These are phyloP conservation scores for Magnusiomyces clavatus DNA, from an alignment of 1,139 yeast species.

Conservation along the genomic window DNA sequence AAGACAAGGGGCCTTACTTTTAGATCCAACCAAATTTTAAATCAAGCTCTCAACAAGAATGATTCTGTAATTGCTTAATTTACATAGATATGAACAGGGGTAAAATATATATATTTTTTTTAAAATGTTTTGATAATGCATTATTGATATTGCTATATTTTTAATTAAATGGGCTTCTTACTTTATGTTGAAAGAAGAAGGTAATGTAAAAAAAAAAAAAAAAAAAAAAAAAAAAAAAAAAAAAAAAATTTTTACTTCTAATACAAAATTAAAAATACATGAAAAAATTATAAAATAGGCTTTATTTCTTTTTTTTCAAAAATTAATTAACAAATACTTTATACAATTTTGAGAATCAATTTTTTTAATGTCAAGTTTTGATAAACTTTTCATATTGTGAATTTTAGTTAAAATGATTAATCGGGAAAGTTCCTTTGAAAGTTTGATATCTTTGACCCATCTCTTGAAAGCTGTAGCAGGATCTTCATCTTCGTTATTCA, in stretches of 20 bases:
- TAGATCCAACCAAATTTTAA: conserved; percentile 46
- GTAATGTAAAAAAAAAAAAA: neutral
- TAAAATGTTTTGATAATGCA: neutral
- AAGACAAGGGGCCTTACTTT: conserved; percentile 53
- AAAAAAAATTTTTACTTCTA: neutral
- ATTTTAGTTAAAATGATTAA: neutral
- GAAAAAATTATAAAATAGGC: neutral
- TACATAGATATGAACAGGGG: neutral
- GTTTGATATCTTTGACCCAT: conserved; percentile 2
- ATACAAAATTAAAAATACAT: neutral
- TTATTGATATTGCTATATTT: neutral
- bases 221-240: neutral
- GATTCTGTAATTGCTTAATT: conserved; percentile 16
- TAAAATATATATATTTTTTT: neutral
- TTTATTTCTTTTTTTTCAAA: neutral
- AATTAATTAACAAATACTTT: neutral
- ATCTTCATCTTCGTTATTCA: neutral
- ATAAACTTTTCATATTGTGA: neutral
- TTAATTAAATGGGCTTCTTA: neutral
- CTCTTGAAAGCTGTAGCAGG: neutral
- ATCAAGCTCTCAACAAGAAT: conserved; percentile 28
- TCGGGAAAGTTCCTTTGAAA: conserved; percentile 4
- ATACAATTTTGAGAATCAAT: neutral
- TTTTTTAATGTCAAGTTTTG: neutral
- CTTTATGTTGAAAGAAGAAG: neutral